Evolutionary conservation across 495 filamentous ascomycete genomes (phyloP), one percentile per base, ranked within the genome.

Genomic region (Penicillium robsamsonii): DNA sequence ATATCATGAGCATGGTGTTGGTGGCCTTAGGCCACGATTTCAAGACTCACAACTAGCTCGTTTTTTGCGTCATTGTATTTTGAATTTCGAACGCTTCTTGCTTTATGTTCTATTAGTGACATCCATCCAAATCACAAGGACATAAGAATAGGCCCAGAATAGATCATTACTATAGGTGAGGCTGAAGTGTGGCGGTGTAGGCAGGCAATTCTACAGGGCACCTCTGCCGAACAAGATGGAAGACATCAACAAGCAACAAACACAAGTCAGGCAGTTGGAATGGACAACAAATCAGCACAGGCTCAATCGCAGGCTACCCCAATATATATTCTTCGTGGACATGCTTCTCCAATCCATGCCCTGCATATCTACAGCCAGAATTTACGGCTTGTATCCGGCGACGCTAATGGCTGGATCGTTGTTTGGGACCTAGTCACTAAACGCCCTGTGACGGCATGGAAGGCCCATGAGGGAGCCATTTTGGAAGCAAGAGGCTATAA

Each of bases 361-460:
- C 73, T 94, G 25, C 70, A 82, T 51, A 89, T 98, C 68, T 81
- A 89, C 58, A 81, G 81, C 44, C 63, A 72, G 48, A 96, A 96
- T 61, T 77, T 83, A 46, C 86, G 90, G 10, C 85, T 98, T 1
- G 65, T 93, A 27, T 92, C 91, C 6, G 94, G 87, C 17, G 94
- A 98, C 71, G 88, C 90, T 4, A 88, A 96, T 48, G 94, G 94
- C 60, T 97, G 89, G 81, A 75, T 96, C 33, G 80, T 96, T 10
- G 70, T 91, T 22, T 98, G 94, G 94, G 87, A 89, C 62, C 71
- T 96, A 17, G 80, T 85, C 38, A 89, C 84, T 46, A 91, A 94
- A 72, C 82, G 94, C 8, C 85, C 94, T 0, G 79, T 87, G 31
- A 89, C 88, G 0, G 90, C 92, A 2, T 98, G 94, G 94, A 85